Evolutionary conservation across 208 protist species (phyloP).

Genomic region (Vickermania spadyakhi): DNA sequence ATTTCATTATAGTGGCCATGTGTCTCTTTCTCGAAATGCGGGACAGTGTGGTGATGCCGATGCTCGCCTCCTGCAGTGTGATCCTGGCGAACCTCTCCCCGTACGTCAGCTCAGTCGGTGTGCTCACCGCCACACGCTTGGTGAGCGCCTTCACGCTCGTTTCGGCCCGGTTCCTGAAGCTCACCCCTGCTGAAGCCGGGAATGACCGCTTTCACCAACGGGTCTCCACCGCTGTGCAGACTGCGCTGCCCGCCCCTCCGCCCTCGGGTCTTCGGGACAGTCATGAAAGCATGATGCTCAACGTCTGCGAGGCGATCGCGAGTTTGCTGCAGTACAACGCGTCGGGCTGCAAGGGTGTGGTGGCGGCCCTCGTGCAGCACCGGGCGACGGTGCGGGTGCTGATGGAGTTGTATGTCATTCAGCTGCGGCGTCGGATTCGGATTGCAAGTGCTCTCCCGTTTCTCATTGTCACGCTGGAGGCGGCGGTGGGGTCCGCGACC

Average conservation of each 20-base stretch:
- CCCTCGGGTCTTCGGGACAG: conserved; percentile 2
- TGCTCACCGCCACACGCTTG: conserved; percentile 29
- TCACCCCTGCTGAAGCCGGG: not conserved
- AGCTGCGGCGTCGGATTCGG: conserved; percentile 10
- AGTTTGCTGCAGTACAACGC: conserved; percentile 69
- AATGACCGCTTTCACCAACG: not conserved
- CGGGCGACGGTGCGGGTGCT: conserved; percentile 33
- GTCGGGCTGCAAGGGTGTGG: conserved; percentile 27
- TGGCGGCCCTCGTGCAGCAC: conserved; percentile 45
- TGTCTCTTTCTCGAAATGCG: conserved; percentile 47
- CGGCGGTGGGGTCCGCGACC: conserved; percentile 33
- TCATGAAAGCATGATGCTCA: conserved; percentile 36
- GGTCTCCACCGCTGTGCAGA: not conserved
- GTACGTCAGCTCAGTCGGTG: conserved; percentile 57
- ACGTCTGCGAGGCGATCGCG: conserved; percentile 59
- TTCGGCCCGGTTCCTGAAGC: conserved; percentile 30
- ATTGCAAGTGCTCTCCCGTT: conserved; percentile 22
- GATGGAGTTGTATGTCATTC: conserved; percentile 23
- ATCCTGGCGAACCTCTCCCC: conserved; percentile 81
- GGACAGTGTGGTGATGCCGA: conserved; percentile 24
- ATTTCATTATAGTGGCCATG: conserved; percentile 69
- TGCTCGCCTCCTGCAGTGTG: conserved; percentile 58
- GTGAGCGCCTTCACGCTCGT: conserved; percentile 38
- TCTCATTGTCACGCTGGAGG: conserved; percentile 50
- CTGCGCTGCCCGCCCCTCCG: not conserved